These are phyloP conservation scores for Nannochloropsis oceanica DNA, from an alignment of 108 stramenopile genomes.

Conservation along the genomic window DNA sequence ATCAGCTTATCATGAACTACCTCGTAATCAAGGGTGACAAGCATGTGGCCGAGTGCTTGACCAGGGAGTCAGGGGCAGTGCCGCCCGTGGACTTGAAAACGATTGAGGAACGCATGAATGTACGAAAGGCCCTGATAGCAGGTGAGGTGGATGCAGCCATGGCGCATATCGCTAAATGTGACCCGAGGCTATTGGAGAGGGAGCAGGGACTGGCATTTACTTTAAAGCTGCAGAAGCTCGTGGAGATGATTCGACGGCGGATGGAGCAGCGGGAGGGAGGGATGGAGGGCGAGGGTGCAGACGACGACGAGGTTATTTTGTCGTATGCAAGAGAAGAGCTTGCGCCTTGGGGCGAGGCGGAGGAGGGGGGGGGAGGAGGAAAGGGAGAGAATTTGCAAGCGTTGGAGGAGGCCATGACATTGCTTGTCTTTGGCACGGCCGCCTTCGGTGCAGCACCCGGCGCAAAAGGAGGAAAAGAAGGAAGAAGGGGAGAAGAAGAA, in stretches of 20 bases:
- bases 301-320: neutral
- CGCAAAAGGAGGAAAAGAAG: neutral
- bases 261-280: neutral
- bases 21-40: neutral
- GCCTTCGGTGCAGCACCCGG: neutral
- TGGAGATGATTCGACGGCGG: neutral
- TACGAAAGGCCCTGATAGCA: neutral
- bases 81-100: neutral
- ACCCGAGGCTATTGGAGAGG: neutral
- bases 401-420: neutral
- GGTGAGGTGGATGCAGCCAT: neutral
- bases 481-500: neutral
- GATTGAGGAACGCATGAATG: neutral
- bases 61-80: neutral
- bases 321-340: neutral
- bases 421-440: neutral
- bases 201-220: neutral
- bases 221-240: neutral
- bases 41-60: neutral
- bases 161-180: neutral
- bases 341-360: neutral
- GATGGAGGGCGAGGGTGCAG: neutral
- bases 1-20: neutral
- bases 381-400: neutral
- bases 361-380: neutral